Evolutionary conservation across 1,284 basidiomycete genomes (phyloP).

Genomic region (Pascua guehoae): DNA sequence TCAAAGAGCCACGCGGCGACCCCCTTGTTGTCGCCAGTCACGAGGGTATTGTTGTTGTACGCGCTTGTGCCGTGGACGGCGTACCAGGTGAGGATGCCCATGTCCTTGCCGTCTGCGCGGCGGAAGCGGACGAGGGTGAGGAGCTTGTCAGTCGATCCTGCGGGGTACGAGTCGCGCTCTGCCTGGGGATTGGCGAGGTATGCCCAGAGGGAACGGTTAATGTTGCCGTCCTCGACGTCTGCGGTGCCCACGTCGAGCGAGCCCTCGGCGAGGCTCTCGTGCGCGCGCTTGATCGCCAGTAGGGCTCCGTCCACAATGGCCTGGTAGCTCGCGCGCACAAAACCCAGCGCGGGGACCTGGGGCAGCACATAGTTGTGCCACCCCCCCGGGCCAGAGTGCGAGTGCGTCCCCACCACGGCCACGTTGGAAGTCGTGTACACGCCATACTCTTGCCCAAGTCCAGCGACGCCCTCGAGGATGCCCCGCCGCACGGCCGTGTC

Average conservation of each 20-base stretch:
- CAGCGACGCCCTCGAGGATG: constrained; percentile 9
- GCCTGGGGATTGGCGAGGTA: constrained; percentile 15
- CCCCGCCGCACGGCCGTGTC: constrained; percentile 11
- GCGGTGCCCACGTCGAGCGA: constrained; percentile 6
- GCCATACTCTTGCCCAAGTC: not conserved
- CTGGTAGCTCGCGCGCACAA: constrained; percentile 9
- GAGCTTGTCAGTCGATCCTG: constrained; percentile 8
- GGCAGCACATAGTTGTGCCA: constrained; percentile 16
- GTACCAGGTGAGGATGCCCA: constrained; percentile 15
- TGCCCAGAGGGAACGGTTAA: constrained; percentile 14
- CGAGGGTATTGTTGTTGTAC: constrained; percentile 14
- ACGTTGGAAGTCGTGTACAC: constrained; percentile 5
- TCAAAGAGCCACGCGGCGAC: constrained; percentile 12
- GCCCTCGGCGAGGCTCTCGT: constrained; percentile 8
- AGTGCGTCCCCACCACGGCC: constrained; percentile 11
- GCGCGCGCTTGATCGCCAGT: constrained; percentile 5
- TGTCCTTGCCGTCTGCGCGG: constrained; percentile 6
- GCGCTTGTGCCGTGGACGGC: constrained; percentile 12
- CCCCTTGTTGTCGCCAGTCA: constrained; percentile 19
- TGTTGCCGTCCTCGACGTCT: constrained; percentile 13
- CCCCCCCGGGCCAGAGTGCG: constrained; percentile 14
- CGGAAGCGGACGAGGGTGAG: constrained; percentile 14
- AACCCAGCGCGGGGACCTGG: constrained; percentile 9
- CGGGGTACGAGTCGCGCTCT: constrained; percentile 7
- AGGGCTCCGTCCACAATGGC: constrained; percentile 11